Conservation (phyloP, 1,139 yeast genomes). For the Diutina scorzettiae region DNA sequence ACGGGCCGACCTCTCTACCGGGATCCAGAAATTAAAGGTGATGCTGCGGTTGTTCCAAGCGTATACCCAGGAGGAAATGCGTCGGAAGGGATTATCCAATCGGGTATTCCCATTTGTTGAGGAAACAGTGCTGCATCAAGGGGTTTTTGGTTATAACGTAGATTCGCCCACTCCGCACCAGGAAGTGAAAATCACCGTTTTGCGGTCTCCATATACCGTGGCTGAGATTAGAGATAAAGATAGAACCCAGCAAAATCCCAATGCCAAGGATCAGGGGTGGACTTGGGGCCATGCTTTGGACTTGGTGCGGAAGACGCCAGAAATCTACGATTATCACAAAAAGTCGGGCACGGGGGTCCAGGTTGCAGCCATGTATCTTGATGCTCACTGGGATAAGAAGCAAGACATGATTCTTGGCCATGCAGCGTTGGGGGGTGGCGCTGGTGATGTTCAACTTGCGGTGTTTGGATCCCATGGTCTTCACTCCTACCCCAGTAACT, state of each 20-base stretch:
- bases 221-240: slow-evolving; percentile 68
- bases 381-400: slow-evolving; percentile 67
- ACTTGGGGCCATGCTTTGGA: slow-evolving; percentile 72
- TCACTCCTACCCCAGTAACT: slow-evolving; percentile 76
- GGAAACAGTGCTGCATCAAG: slow-evolving; percentile 28
- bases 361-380: slow-evolving; percentile 78
- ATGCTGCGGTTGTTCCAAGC: slow-evolving; percentile 92
- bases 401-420: slow-evolving; percentile 58
- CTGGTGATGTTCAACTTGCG: slow-evolving; percentile 57
- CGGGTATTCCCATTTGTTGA: slow-evolving; percentile 73
- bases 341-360: slow-evolving; percentile 38
- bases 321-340: slow-evolving; percentile 12
- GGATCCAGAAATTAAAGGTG: slow-evolving; percentile 63
- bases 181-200: slow-evolving; percentile 67
- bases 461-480: slow-evolving; percentile 91
- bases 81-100: slow-evolving; percentile 65
- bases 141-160: slow-evolving; percentile 25
- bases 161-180: slow-evolving; percentile 33
- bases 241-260: slow-evolving; percentile 73
- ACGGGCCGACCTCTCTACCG: slow-evolving; percentile 62
- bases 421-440: slow-evolving; percentile 93
- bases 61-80: slow-evolving; percentile 86
- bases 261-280: slow-evolving; percentile 65
- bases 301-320: slow-evolving; percentile 36
- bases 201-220: slow-evolving; percentile 54